phyloP scores from a whole-genome alignment of 495 filamentous ascomycete genomes.

The Staphylotrichum tortipilum region DNA sequence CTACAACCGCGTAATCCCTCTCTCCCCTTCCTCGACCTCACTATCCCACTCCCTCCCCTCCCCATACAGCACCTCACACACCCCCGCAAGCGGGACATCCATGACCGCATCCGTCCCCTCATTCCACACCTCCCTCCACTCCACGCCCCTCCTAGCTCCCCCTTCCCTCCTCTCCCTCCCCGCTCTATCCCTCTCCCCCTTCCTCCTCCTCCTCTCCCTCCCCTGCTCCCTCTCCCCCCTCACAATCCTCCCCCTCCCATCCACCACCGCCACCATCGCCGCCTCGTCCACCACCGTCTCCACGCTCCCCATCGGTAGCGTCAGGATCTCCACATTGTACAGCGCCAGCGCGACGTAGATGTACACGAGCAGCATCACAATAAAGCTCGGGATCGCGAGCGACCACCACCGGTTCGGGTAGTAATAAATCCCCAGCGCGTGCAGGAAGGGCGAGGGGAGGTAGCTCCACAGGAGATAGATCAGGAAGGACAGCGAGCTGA shows the following conservation, averaged over 20 bases:
- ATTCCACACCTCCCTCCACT: slow-evolving; percentile 80
- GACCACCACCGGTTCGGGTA: slow-evolving; percentile 98
- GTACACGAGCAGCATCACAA: slow-evolving; percentile 82
- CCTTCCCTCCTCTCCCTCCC: slow-evolving; percentile 40
- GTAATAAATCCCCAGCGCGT: slow-evolving; percentile 90
- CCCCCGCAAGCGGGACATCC: slow-evolving; percentile 92
- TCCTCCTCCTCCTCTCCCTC: slow-evolving; percentile 40
- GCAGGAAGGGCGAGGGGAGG: slow-evolving; percentile 82
- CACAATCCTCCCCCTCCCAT: slow-evolving; percentile 53
- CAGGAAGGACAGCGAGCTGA: slow-evolving; percentile 67
- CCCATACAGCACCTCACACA: slow-evolving; percentile 86
- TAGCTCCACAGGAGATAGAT: slow-evolving; percentile 94
- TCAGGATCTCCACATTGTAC: slow-evolving; percentile 86
- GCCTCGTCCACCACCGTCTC: slow-evolving; percentile 92
- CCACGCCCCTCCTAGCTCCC: slow-evolving; percentile 25
- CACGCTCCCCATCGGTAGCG: slow-evolving; percentile 65
- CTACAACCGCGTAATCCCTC: slow-evolving; percentile 9
- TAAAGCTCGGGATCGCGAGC: slow-evolving; percentile 77
- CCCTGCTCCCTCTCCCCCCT: slow-evolving; percentile 35
- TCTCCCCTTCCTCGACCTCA: slow-evolving; percentile 13
- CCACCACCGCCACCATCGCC: slow-evolving; percentile 75
- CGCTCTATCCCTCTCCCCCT: slow-evolving; percentile 28
- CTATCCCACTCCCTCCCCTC: slow-evolving; percentile 32
- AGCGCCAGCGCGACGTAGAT: slow-evolving; percentile 88
- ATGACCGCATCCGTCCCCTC: slow-evolving; percentile 94